phyloP scores from a whole-genome alignment of 129 eudicot genomes.

The Chrysanthemum lavandulifolium region DNA sequence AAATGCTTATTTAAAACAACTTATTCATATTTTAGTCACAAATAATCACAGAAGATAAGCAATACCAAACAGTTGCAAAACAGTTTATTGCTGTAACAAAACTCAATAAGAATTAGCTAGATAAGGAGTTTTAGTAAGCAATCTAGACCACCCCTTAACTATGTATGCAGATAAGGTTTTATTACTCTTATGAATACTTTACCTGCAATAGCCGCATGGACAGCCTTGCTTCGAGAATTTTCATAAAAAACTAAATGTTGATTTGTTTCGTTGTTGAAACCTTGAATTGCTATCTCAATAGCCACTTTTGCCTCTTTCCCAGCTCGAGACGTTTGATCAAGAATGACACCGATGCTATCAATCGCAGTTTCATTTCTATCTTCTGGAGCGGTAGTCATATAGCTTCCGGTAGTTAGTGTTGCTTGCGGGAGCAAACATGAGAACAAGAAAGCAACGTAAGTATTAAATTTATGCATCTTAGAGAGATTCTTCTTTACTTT shows the following conservation, averaged over 20 bases:
- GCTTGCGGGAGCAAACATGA: constrained; percentile 17
- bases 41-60: too few relatives aligned
- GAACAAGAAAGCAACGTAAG: constrained; percentile 16
- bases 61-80: too few relatives aligned
- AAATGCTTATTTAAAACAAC: too few relatives aligned
- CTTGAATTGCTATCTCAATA: constrained; percentile 51
- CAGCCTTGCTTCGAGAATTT: constrained; percentile 35
- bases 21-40: too few relatives aligned
- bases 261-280: constrained; percentile 27
- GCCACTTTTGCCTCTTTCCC: constrained; percentile 57
- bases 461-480: constrained; percentile 18
- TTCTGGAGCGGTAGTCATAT: neutral
- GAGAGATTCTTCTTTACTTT: constrained; percentile 21
- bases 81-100: too few relatives aligned
- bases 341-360: constrained; percentile 40
- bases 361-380: constrained; percentile 9
- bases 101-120: too few relatives aligned
- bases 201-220: constrained; percentile 48
- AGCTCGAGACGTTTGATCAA: constrained; percentile 35
- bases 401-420: constrained; percentile 15
- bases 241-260: constrained; percentile 21
- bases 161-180: too few relatives aligned
- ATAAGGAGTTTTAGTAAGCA: too few relatives aligned
- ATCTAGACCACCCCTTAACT: too few relatives aligned
- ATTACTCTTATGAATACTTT: neutral